Evolutionary conservation across 768 basidiomycete genomes (phyloP).

Genomic region (Psilocybe cyanescens): DNA sequence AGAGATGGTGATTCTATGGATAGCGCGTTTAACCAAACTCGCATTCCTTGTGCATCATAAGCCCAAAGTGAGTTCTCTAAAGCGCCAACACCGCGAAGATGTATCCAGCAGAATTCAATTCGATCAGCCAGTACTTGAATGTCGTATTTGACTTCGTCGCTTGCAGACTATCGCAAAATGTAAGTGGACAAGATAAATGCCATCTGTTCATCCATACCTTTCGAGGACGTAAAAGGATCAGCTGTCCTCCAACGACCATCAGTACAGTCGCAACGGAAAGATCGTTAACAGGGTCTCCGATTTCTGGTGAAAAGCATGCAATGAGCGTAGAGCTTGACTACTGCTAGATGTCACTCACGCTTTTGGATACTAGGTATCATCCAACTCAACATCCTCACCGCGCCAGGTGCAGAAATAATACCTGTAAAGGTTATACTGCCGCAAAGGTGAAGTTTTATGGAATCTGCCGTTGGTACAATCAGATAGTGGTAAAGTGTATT

Average conservation of each 20-base stretch:
- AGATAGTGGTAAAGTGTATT: constrained; percentile 94
- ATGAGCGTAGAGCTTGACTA: constrained; percentile 12
- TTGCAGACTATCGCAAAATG: constrained; percentile 58
- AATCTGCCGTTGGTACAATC: constrained; percentile 81
- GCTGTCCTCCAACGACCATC: constrained; percentile 92
- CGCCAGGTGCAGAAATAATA: constrained; percentile 80
- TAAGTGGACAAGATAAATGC: background rate
- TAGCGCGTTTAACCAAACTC: constrained; percentile 96
- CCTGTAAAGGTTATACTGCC: constrained; percentile 95
- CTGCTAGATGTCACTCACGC: constrained; percentile 53
- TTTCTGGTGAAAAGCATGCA: constrained; percentile 52
- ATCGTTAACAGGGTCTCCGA: constrained; percentile 94
- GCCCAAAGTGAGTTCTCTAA: constrained; percentile 98
- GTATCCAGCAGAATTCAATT: constrained; percentile 99
- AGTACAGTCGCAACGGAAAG: constrained; percentile 92
- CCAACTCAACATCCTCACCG: constrained; percentile 94
- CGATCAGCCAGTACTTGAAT: constrained; percentile 95
- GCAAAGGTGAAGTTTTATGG: constrained; percentile 86
- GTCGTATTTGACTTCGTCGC: constrained; percentile 94
- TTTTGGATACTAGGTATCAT: constrained; percentile 94
- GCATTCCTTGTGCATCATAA: constrained; percentile 87
- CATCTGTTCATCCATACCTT: constrained; percentile 52
- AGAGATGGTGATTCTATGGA: constrained; percentile 70
- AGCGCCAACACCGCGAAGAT: constrained; percentile 89
- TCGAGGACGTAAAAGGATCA: constrained; percentile 87